Conservation (phyloP, 2,329 filamentous ascomycete species). For the Cladosporium sphaerospermum region DNA sequence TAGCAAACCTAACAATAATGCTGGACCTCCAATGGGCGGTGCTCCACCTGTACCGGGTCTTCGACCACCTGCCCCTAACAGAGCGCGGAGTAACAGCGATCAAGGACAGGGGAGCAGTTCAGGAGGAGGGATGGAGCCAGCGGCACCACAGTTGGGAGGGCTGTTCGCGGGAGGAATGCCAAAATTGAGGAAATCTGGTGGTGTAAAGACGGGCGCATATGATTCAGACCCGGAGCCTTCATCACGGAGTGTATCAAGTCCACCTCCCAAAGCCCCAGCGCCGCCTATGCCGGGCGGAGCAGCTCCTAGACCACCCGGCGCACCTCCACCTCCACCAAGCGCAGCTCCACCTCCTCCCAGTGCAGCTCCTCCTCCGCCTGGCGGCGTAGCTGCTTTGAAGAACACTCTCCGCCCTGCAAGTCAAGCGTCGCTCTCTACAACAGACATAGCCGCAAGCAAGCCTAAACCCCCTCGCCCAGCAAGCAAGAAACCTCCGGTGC, state of each 20-base stretch:
- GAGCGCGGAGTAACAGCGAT: constrained; percentile 81
- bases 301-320: constrained; percentile 35
- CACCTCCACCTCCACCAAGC: constrained; percentile 36
- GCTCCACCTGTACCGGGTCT: constrained; percentile 78
- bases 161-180: constrained; percentile 93
- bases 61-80: constrained; percentile 63
- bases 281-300: constrained; percentile 42
- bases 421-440: constrained; percentile 53
- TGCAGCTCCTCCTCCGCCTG: constrained; percentile 4
- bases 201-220: constrained; percentile 53
- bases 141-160: constrained; percentile 75
- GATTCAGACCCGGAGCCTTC: constrained; percentile 68
- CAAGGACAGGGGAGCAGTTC: constrained; percentile 42
- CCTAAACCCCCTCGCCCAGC: constrained; percentile 69
- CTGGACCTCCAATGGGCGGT: constrained; percentile 58
- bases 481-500: constrained; percentile 64
- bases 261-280: constrained; percentile 44
- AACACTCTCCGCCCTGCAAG: constrained; percentile 52
- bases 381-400: constrained; percentile 44
- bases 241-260: constrained; percentile 28
- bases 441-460: constrained; percentile 44
- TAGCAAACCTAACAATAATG: constrained; percentile 46
- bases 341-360: constrained; percentile 47
- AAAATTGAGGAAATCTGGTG: constrained; percentile 82
- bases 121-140: constrained; percentile 45